Conservation (phyloP, 163 green algal species). For the Trebouxiophyceae sp. region DNA sequence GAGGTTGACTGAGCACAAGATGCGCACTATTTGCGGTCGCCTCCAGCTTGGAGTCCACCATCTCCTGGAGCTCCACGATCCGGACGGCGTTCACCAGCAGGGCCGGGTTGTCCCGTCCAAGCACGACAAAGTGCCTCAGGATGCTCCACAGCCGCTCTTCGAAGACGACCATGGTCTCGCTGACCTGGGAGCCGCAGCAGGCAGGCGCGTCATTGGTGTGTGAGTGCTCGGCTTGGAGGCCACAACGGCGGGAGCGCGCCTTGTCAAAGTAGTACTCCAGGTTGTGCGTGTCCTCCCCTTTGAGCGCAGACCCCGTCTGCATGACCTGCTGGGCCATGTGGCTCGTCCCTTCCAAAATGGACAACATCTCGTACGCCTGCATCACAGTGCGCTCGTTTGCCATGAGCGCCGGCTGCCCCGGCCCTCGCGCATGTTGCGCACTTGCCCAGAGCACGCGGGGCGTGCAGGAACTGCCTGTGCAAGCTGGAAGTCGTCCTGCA, state of each 20-base stretch:
- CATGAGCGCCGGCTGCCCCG: too few species aligned
- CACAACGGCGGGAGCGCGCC: slow-evolving; percentile 8
- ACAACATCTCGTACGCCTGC: slow-evolving; percentile 45
- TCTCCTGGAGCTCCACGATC: slow-evolving; percentile 78
- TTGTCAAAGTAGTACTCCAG: slow-evolving; percentile 49
- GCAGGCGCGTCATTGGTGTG: not conserved
- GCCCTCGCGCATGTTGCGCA: too few species aligned
- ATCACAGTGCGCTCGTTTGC: too few species aligned
- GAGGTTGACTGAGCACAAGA: not conserved
- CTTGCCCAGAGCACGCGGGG: too few species aligned
- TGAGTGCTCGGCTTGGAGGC: not conserved
- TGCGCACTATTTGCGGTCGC: slow-evolving; percentile 20
- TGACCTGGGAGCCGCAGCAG: slow-evolving; percentile 18
- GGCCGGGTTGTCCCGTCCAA: slow-evolving; percentile 43
- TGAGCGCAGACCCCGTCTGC: slow-evolving; percentile 21
- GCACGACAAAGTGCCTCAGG: slow-evolving; percentile 42
- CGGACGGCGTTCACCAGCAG: slow-evolving; percentile 67
- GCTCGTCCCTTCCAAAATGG: slow-evolving; percentile 66
- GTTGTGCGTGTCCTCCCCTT: slow-evolving; percentile 28
- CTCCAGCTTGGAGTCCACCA: slow-evolving; percentile 57
- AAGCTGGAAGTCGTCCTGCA: slow-evolving; percentile 21
- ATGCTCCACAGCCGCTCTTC: slow-evolving; percentile 58
- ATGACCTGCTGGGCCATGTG: slow-evolving; percentile 41
- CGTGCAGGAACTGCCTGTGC: too few species aligned
- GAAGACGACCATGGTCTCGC: slow-evolving; percentile 31